Evolutionary conservation across 441 rosid species (phyloP).

Genomic region (Jatropha podagrica): DNA sequence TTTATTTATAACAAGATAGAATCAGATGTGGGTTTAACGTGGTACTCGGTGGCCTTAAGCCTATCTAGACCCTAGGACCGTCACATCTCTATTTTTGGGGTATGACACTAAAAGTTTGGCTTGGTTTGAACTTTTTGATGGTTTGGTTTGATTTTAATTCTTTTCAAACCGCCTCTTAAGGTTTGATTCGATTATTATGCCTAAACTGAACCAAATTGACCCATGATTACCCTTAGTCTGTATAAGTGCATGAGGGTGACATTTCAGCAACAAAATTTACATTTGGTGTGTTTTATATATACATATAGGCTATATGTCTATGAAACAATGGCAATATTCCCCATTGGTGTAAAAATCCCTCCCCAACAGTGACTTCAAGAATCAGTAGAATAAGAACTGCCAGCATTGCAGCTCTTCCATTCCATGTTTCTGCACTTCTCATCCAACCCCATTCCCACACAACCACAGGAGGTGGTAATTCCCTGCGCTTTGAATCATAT

Average conservation of each 20-base stretch:
- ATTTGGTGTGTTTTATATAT: background rate
- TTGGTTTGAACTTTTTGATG: no score
- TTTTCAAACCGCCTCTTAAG: no score
- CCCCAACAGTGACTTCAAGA: conserved; percentile 88
- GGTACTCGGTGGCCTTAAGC: no score
- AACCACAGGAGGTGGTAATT: conserved; percentile 85
- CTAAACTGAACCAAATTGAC: no score
- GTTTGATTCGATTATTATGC: no score
- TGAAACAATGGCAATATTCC: conserved; percentile 63
- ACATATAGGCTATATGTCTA: conserved; percentile 19
- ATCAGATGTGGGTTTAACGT: no score
- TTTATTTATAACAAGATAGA: no score
- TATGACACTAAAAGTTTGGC: no score
- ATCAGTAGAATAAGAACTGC: conserved; percentile 85
- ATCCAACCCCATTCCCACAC: conserved; percentile 99
- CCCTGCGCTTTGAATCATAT: conserved; percentile 87
- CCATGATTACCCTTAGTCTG: no score
- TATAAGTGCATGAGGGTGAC: background rate
- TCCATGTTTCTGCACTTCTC: conserved; percentile 98
- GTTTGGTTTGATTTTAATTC: no score
- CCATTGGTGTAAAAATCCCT: conserved; percentile 97
- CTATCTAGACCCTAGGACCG: no score
- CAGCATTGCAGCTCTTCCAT: conserved; percentile 97
- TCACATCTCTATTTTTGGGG: no score
- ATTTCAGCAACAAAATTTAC: conserved; percentile 22